A percentile compares a stretch with the other conserved stretches of the same genome.
phyloP scores from a whole-genome alignment of 164 flowering plant species.

The Taxillus chinensis region DNA sequence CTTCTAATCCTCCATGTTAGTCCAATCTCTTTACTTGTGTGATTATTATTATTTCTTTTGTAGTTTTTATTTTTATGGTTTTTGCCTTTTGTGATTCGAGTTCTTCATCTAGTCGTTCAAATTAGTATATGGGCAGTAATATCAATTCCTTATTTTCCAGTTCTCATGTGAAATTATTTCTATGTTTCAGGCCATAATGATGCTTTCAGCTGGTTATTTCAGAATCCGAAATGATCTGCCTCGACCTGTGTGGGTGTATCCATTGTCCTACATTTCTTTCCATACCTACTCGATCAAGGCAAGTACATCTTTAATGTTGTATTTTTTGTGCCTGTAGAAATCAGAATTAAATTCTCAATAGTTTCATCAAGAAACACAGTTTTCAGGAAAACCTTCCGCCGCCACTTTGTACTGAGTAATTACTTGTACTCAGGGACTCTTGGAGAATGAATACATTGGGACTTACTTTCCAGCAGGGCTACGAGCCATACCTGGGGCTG shows the following conservation, averaged over 20 bases:
- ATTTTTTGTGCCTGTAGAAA: neutral
- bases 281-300: slow-evolving; percentile 94
- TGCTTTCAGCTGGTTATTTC: slow-evolving; percentile 93
- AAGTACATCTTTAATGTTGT: slow-evolving; percentile 15
- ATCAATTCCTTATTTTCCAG: too few relatives aligned
- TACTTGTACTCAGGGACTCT: slow-evolving; percentile 47
- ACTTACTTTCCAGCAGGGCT: slow-evolving; percentile 89
- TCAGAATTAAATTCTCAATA: too few relatives aligned
- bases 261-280: slow-evolving; percentile 85
- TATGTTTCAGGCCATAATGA: slow-evolving; percentile 68
- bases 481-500: slow-evolving; percentile 67
- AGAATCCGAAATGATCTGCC: slow-evolving; percentile 76
- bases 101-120: too few relatives aligned
- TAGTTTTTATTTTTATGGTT: neutral
- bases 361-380: too few relatives aligned
- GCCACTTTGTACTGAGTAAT: too few relatives aligned
- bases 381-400: too few relatives aligned
- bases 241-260: slow-evolving; percentile 75
- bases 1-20: slow-evolving; percentile 62
- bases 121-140: too few relatives aligned
- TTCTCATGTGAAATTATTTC: too few relatives aligned
- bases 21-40: slow-evolving; percentile 10
- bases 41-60: neutral
- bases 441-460: slow-evolving; percentile 89
- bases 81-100: too few relatives aligned